Percentiles rank a stretch among this genome's conserved stretches.
Conservation (phyloP, 768 basidiomycete genomes). For the Pleurotus eryngii region DNA sequence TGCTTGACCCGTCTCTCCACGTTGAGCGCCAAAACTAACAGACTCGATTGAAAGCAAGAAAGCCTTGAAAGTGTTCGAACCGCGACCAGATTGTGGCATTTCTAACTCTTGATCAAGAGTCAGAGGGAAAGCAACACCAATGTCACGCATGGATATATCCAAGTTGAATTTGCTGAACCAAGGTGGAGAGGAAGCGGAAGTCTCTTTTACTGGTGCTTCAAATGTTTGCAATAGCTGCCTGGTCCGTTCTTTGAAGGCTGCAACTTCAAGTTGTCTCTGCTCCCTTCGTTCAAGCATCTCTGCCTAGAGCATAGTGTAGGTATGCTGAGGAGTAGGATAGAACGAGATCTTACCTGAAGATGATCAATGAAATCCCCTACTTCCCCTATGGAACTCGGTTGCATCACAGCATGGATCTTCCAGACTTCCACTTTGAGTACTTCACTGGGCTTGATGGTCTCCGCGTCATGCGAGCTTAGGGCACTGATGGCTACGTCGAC, state of each 20-base stretch:
- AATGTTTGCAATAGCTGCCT: constrained; percentile 70
- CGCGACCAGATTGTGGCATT: constrained; percentile 38
- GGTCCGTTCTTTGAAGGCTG: constrained; percentile 81
- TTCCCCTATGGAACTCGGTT: constrained; percentile 88
- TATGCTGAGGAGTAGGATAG: background rate
- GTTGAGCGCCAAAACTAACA: constrained; percentile 67
- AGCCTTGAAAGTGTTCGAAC: constrained; percentile 57
- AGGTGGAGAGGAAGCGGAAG: constrained; percentile 31
- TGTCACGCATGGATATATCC: constrained; percentile 52
- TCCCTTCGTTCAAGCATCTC: constrained; percentile 75
- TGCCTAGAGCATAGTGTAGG: constrained; percentile 36
- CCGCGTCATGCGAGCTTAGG: constrained; percentile 20
- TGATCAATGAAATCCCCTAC: constrained; percentile 87
- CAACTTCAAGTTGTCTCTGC: constrained; percentile 73
- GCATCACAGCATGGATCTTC: constrained; percentile 91
- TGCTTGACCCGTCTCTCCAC: constrained; percentile 77
- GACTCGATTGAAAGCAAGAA: constrained; percentile 83
- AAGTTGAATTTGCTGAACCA: constrained; percentile 59
- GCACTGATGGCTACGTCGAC: constrained; percentile 62
- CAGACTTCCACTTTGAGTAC: constrained; percentile 54
- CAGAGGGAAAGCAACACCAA: constrained; percentile 92
- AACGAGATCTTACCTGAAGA: constrained; percentile 53
- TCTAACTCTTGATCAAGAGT: constrained; percentile 57
- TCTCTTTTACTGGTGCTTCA: constrained; percentile 55
- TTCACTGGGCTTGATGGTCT: constrained; percentile 17